Evolutionary conservation across 768 basidiomycete species (phyloP).

Genomic region (Piloderma croceum): DNA sequence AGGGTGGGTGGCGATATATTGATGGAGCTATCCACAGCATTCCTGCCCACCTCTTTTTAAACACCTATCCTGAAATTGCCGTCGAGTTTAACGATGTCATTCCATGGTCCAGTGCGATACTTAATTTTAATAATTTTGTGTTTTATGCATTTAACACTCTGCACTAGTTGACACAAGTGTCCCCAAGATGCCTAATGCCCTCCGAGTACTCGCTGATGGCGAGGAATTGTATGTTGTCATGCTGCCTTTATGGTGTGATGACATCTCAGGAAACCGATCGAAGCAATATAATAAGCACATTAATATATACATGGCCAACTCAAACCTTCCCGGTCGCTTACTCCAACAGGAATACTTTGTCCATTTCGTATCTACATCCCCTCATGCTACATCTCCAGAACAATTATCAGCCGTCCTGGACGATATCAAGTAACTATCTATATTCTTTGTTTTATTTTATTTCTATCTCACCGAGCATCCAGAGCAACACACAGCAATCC

Average conservation of each 20-base stretch:
- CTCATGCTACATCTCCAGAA: conserved; percentile 15
- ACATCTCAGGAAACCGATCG: conserved; percentile 29
- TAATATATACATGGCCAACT: conserved; percentile 28
- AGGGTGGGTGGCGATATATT: too few relatives aligned
- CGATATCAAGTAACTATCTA: not conserved
- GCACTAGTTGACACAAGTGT: not conserved
- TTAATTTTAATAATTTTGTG: too few relatives aligned
- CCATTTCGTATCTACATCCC: conserved; percentile 18
- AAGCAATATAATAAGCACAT: conserved; percentile 34
- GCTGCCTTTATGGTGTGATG: conserved; percentile 20
- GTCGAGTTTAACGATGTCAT: not conserved
- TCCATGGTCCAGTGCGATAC: not conserved
- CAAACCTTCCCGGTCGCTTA: conserved; percentile 21
- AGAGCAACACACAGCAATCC: conserved; percentile 7
- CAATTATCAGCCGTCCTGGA: not conserved
- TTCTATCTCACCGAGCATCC: not conserved
- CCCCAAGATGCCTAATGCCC: conserved; percentile 6
- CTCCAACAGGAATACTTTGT: conserved; percentile 17
- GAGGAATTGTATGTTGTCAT: conserved; percentile 8
- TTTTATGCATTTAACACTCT: not conserved
- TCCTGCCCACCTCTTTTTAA: not conserved
- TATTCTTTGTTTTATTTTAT: not conserved
- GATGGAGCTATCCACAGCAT: not conserved
- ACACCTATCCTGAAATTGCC: not conserved
- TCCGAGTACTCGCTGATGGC: conserved; percentile 1